phyloP scores from a whole-genome alignment of 352 stramenopile genomes.

The Elongisporangium undulatum region DNA sequence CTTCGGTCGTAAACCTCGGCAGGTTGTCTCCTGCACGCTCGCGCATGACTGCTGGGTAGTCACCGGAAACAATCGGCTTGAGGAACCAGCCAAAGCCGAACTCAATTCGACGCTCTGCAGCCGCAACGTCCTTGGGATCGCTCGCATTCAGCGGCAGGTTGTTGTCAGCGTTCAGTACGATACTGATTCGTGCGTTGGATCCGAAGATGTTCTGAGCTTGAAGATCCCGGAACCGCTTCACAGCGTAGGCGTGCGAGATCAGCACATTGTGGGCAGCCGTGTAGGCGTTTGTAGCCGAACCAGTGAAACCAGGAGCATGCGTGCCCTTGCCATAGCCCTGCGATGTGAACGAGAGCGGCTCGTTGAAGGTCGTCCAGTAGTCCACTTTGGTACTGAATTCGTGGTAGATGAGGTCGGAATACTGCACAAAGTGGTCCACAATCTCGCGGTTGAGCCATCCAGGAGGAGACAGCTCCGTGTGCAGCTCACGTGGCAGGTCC shows the following conservation, averaged over 20 bases:
- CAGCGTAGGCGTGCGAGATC: slow-evolving; percentile 80
- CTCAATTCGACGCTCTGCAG: slow-evolving; percentile 78
- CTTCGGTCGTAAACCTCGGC: slow-evolving; percentile 77
- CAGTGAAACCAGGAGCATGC: slow-evolving; percentile 26
- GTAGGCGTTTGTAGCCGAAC: slow-evolving; percentile 36
- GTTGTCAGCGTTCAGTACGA: slow-evolving; percentile 87
- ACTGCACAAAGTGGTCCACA: slow-evolving; percentile 68
- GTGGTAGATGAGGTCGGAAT: slow-evolving; percentile 85
- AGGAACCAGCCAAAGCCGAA: slow-evolving; percentile 92
- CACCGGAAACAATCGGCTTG: slow-evolving; percentile 82
- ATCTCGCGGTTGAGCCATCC: slow-evolving; percentile 56
- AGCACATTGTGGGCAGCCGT: slow-evolving; percentile 84
- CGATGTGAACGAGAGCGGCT: slow-evolving; percentile 72
- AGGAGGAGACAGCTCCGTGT: slow-evolving; percentile 51
- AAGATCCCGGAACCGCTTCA: slow-evolving; percentile 73
- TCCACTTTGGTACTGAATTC: slow-evolving; percentile 90
- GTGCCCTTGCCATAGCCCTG: slow-evolving; percentile 52
- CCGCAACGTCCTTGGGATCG: slow-evolving; percentile 37
- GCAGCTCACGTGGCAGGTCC: slow-evolving; percentile 87
- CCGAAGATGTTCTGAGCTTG: slow-evolving; percentile 13
- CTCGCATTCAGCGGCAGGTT: slow-evolving; percentile 73
- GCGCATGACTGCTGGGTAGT: slow-evolving; percentile 92
- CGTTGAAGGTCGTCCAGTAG: slow-evolving; percentile 94
- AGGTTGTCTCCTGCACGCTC: slow-evolving; percentile 73
- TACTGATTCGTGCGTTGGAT: slow-evolving; percentile 81